Conservation (phyloP, 805 yeast species). For the Suhomyces prunicola region DNA sequence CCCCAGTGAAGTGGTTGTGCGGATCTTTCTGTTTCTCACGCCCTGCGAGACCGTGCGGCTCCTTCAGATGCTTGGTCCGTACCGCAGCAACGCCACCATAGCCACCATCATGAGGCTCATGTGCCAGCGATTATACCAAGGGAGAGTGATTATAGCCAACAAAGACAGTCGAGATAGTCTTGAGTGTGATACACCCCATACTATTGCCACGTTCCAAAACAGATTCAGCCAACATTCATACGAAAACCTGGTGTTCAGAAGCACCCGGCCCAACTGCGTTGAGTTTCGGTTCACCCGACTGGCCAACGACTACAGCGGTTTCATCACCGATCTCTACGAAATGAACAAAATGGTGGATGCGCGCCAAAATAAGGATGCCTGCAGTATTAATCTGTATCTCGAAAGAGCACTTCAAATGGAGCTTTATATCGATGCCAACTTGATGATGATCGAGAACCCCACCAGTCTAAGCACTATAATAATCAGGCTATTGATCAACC, state of each 20-base stretch:
- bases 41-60: constrained; percentile 6
- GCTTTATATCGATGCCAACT: constrained; percentile 26
- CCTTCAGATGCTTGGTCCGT: constrained; percentile 4
- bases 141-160: constrained; percentile 13
- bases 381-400: constrained; percentile 9
- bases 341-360: constrained; percentile 8
- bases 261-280: constrained; percentile 18
- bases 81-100: not conserved
- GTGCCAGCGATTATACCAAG: constrained; percentile 19
- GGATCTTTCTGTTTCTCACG: constrained; percentile 10
- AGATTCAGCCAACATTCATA: constrained; percentile 5
- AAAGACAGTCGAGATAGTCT: not conserved
- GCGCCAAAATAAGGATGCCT: not conserved
- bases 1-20: constrained; percentile 18
- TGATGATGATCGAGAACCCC: constrained; percentile 28
- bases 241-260: constrained; percentile 9
- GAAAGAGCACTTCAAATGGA: constrained; percentile 17
- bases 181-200: constrained; percentile 11
- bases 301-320: constrained; percentile 21
- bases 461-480: constrained; percentile 29
- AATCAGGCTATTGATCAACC: constrained; percentile 24
- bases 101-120: constrained; percentile 6
- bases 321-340: constrained; percentile 17
- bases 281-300: constrained; percentile 21
- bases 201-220: constrained; percentile 11